These are phyloP conservation scores for Amborella trichopoda DNA, from an alignment of 164 flowering plant species.

Conservation along the genomic window DNA sequence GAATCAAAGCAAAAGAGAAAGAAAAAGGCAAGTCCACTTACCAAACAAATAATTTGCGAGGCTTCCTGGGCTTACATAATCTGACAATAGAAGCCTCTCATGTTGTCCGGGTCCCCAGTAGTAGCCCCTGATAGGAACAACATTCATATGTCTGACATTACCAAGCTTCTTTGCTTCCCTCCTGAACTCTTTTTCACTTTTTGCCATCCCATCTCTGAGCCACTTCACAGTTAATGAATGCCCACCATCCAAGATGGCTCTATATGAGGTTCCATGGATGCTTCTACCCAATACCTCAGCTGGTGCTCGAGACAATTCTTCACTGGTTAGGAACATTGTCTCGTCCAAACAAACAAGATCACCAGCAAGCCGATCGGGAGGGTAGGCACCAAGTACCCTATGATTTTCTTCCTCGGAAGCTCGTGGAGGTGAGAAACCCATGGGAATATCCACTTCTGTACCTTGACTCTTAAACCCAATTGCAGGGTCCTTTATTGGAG, in stretches of 20 bases:
- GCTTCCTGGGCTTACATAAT: conserved; percentile 84
- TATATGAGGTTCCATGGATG: conserved; percentile 95
- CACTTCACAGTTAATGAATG: conserved; percentile 86
- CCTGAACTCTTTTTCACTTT: conserved; percentile 56
- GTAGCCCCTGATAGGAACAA: conserved; percentile 88
- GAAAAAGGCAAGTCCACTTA: conserved; percentile 17
- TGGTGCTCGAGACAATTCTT: conserved; percentile 94
- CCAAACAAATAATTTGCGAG: conserved; percentile 93
- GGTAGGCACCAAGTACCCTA: no score
- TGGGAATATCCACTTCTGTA: no score
- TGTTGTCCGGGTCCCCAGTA: conserved; percentile 99
- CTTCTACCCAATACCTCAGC: conserved; percentile 99
- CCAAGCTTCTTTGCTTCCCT: conserved; percentile 93
- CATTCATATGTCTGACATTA: conserved; percentile 92
- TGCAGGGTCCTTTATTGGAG: no score
- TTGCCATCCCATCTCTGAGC: conserved; percentile 96
- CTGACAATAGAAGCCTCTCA: conserved; percentile 93
- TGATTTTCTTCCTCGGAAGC: no score
- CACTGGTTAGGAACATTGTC: conserved; percentile 57
- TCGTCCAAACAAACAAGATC: conserved; percentile 91
- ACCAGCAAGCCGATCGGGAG: conserved; percentile 84
- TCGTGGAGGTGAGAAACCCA: no score
- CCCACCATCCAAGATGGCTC: conserved; percentile 80
- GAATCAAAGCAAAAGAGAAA: no score
- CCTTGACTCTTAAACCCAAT: no score